Conservation (phyloP, 441 rosid species). For the Lagerstroemia fauriei region DNA sequence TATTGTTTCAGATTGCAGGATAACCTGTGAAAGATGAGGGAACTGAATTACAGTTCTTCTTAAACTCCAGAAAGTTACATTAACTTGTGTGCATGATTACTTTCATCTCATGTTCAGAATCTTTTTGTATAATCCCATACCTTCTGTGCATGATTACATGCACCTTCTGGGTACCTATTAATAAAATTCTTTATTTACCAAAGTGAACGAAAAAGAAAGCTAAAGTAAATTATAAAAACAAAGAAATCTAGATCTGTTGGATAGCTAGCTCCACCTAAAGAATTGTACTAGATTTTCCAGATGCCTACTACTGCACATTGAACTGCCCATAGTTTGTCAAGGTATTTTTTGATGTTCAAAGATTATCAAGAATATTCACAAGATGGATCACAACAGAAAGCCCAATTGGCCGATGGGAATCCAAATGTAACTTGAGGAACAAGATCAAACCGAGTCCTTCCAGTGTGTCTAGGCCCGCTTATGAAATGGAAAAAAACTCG, state of each 20-base stretch:
- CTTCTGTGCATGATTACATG: too few species aligned
- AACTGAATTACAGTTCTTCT: background rate
- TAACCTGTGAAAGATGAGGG: slow-evolving; percentile 57
- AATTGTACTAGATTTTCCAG: background rate
- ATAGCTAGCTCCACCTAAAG: background rate
- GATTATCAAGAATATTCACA: background rate
- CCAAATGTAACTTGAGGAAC: background rate
- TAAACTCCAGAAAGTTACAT: background rate
- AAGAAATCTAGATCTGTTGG: background rate
- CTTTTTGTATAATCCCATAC: too few species aligned
- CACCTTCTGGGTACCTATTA: too few species aligned
- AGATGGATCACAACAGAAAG: background rate
- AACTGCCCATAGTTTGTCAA: background rate
- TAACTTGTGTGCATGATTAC: too few species aligned
- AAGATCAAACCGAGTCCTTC: background rate
- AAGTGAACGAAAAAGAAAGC: too few species aligned
- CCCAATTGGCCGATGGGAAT: background rate
- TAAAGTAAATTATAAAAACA: background rate
- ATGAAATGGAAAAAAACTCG: background rate
- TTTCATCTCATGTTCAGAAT: too few species aligned
- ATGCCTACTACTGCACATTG: background rate
- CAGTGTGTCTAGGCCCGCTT: too few species aligned
- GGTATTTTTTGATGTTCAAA: background rate
- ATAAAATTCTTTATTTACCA: too few species aligned
- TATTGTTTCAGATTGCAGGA: slow-evolving; percentile 92